Conservation (phyloP, 371 early-diverging fungal species). For the Mortierella sp. region DNA sequence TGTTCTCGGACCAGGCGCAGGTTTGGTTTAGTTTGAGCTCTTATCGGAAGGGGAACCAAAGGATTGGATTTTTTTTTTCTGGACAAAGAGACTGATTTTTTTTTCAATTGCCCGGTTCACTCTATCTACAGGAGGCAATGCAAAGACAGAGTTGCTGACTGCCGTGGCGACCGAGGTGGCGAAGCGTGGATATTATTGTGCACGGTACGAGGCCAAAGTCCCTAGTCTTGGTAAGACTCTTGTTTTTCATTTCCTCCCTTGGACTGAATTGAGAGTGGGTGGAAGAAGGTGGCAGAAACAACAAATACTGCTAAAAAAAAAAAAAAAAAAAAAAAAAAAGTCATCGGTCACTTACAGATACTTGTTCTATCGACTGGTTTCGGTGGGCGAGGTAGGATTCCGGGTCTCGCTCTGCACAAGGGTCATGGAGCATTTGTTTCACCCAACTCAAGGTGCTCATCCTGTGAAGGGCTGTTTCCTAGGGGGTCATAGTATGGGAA, state of each 20-base stretch:
- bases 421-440: constrained; percentile 40
- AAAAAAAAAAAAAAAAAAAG: background rate
- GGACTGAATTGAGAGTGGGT: background rate
- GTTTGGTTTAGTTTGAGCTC: constrained; percentile 1
- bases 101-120: too few species aligned
- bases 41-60: too few species aligned
- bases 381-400: constrained; percentile 28
- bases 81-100: too few species aligned
- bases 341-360: too few species aligned
- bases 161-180: constrained; percentile 33
- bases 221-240: constrained; percentile 34
- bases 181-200: constrained; percentile 38
- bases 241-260: background rate
- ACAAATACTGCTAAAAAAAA: too few species aligned
- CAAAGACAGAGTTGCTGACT: constrained; percentile 28
- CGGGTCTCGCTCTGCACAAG: constrained; percentile 29
- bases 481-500: constrained; percentile 48
- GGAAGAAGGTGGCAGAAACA: background rate
- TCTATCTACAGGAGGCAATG: constrained; percentile 36
- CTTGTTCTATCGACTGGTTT: too few species aligned
- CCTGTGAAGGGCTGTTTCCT: constrained; percentile 40
- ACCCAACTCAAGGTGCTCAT: constrained; percentile 29
- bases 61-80: too few species aligned
- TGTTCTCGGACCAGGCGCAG: constrained; percentile 51
- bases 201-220: constrained; percentile 38